phyloP scores from a whole-genome alignment of 1,139 yeast genomes.

The Komagataea norvegica region DNA sequence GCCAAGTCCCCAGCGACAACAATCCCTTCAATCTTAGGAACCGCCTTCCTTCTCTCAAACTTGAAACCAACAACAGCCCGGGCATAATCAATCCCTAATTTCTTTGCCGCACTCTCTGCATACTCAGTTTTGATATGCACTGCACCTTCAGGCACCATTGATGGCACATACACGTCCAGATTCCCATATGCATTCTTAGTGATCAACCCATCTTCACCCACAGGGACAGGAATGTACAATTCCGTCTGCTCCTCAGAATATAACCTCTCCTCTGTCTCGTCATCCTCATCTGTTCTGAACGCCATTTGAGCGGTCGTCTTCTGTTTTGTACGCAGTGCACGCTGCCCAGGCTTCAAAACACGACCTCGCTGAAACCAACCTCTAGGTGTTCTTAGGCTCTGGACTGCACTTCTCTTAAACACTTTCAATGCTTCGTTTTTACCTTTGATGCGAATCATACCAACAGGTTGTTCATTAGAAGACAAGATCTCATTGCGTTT shows the following conservation, averaged over 20 bases:
- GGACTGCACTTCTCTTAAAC: slow-evolving; percentile 63
- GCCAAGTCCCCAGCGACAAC: slow-evolving; percentile 59
- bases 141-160: slow-evolving; percentile 84
- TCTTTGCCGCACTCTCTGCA: slow-evolving; percentile 65
- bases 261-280: slow-evolving; percentile 52
- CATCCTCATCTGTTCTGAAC: slow-evolving; percentile 30
- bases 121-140: slow-evolving; percentile 51
- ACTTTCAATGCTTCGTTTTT: slow-evolving; percentile 43
- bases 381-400: slow-evolving; percentile 61
- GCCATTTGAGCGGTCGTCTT: slow-evolving; percentile 23
- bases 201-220: slow-evolving; percentile 50
- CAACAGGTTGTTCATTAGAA: slow-evolving; percentile 64
- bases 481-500: slow-evolving; percentile 65
- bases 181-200: slow-evolving; percentile 79
- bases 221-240: slow-evolving; percentile 59
- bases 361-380: slow-evolving; percentile 89
- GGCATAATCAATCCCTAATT: slow-evolving; percentile 73
- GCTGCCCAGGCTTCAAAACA: slow-evolving; percentile 62
- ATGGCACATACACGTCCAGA: slow-evolving; percentile 67
- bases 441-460: slow-evolving; percentile 51
- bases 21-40: slow-evolving; percentile 72
- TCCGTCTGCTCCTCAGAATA: slow-evolving; percentile 80
- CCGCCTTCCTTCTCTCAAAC: slow-evolving; percentile 50
- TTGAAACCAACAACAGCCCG: slow-evolving; percentile 86
- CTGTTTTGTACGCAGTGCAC: slow-evolving; percentile 48